Base-by-base conservation (phyloP, 164 flowering plant species). In the Sextonia rubra region DNA sequence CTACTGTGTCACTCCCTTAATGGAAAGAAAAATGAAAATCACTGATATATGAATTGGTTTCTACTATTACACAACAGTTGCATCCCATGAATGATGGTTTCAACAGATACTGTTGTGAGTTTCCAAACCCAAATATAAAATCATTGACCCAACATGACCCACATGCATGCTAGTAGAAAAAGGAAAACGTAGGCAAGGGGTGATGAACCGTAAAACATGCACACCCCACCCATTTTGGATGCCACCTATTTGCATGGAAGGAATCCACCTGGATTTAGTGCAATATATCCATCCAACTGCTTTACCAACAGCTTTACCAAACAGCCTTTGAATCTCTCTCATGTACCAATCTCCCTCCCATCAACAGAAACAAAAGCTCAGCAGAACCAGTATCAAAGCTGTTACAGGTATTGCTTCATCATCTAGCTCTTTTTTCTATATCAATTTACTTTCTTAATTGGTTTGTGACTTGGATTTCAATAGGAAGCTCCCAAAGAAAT, bases 131-230 rank as follows among this genome's bases (percentile, higher is more conserved):
- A 37, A 37, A 37, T 37, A 1, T 8, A 37, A 0, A 37, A 37
- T 37, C 44, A 37, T 37, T 37, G 44, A 7, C 44, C 44, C 44
- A 8, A 7, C 44, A 37, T 37, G 44, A 2, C 1, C 44, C 1
- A 37, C 11, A 37, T 37, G 11, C 44, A 37, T 7, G 61, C 8
- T 52, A 30, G 20, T n/a, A n/a, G 47, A 52, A 4, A 37, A 32
- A 9, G 44, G 9, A 3, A 24, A 22, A 61, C 23, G 73, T 22
- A 30, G 88, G 68, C 85, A 63, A 83, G 82, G 87, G 89, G 89
- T 32, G 86, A 75, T 64, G 89, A 80, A 86, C 87, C 86, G 81
- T 80, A 79, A 5, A 37, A 79, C 72, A 77, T 69, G 68, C 81
- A 81, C 58, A 52, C n/a, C 73, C 6, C 47, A 69, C 71, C 63